A percentile compares a stretch with the other conserved stretches of the same genome.
These are phyloP conservation scores for Pseudisothecium myosuroides DNA, from an alignment of 225 moss, liverwort and hornwort genomes.

Conservation along the genomic window DNA sequence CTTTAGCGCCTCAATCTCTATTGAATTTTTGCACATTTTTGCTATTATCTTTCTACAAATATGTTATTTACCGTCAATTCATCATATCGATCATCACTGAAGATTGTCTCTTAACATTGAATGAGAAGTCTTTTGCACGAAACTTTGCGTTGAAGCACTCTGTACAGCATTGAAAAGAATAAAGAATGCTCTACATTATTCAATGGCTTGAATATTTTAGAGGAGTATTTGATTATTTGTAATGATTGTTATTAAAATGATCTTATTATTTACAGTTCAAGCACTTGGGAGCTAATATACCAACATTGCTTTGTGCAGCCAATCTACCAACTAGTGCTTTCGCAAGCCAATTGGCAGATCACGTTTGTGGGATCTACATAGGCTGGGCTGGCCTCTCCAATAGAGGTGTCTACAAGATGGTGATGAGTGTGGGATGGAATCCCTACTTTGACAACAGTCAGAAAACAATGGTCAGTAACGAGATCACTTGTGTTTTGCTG, in stretches of 20 bases:
- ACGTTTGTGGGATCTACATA: slow-evolving; percentile 71
- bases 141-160: neutral
- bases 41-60: neutral
- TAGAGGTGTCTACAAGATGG: slow-evolving; percentile 68
- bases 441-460: slow-evolving; percentile 54
- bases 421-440: slow-evolving; percentile 85
- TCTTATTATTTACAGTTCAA: neutral
- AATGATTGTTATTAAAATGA: too few relatives aligned
- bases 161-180: neutral
- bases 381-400: slow-evolving; percentile 78
- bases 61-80: neutral
- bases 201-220: neutral
- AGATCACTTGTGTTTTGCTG: neutral
- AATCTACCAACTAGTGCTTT: slow-evolving; percentile 63
- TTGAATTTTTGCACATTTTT: neutral
- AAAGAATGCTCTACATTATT: neutral
- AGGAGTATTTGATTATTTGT: neutral
- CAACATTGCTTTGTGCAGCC: slow-evolving; percentile 18
- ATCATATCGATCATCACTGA: neutral
- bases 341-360: slow-evolving; percentile 42
- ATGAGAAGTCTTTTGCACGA: neutral
- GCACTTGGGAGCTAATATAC: neutral
- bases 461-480: slow-evolving; percentile 46
- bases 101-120: neutral
- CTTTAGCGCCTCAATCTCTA: neutral